phyloP scores from a whole-genome alignment of 2,329 filamentous ascomycete species.

The Arthrobotrys iridis region DNA sequence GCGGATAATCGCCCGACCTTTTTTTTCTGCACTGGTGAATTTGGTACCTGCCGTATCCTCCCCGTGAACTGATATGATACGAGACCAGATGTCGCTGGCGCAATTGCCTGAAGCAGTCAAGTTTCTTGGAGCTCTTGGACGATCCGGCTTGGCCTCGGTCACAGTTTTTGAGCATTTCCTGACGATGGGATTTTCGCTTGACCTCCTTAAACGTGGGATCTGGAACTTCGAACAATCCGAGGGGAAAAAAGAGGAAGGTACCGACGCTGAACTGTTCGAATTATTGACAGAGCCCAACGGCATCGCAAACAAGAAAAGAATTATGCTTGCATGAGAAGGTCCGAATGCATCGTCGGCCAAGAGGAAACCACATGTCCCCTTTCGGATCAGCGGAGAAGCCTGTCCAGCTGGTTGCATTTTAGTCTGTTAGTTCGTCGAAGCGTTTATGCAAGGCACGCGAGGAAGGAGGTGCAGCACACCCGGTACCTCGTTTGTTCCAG shows the following conservation, averaged over 20 bases:
- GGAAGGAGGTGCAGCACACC: slow-evolving; percentile 14
- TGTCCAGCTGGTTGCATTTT: too few species aligned
- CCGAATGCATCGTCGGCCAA: not conserved
- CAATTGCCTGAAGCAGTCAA: slow-evolving; percentile 19
- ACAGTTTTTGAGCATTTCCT: not conserved
- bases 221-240: not conserved
- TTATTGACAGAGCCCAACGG: not conserved
- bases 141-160: not conserved
- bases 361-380: not conserved
- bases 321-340: not conserved
- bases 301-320: not conserved
- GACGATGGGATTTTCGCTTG: not conserved
- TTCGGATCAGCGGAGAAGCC: not conserved
- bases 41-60: slow-evolving; percentile 10
- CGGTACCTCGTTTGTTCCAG: slow-evolving; percentile 3
- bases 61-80: slow-evolving; percentile 47
- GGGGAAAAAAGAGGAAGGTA: not conserved
- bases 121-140: not conserved
- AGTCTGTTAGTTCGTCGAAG: not conserved
- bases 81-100: slow-evolving; percentile 30
- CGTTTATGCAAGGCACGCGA: slow-evolving; percentile 20
- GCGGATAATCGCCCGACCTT: not conserved
- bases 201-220: slow-evolving; percentile 5
- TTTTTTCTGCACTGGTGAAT: not conserved
- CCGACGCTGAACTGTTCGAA: not conserved